A percentile compares a stretch with the other conserved stretches of the same genome.
These are phyloP conservation scores for Fusarium cyanostomum DNA, from an alignment of 2,329 filamentous ascomycete species.

Conservation along the genomic window DNA sequence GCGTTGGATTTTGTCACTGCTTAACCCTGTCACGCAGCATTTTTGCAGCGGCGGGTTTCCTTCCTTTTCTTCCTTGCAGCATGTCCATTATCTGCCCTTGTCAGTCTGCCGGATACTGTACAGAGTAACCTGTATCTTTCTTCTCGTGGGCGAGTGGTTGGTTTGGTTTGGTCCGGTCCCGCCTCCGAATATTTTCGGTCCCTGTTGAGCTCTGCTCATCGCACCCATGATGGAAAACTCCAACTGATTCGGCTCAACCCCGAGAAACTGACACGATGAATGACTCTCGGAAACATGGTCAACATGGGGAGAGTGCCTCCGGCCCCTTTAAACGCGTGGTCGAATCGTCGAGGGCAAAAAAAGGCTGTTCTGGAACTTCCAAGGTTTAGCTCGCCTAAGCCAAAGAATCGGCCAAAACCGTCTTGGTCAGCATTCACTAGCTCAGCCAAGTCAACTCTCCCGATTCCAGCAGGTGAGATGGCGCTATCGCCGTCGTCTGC, in stretches of 20 bases:
- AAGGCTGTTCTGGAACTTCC: slow-evolving; percentile 34
- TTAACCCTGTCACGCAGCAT: slow-evolving; percentile 8
- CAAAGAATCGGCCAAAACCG: slow-evolving; percentile 24
- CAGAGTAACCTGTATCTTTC: slow-evolving; percentile 1
- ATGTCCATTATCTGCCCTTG: not conserved
- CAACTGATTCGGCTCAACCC: slow-evolving; percentile 14
- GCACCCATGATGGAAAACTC: slow-evolving; percentile 19
- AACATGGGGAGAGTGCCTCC: slow-evolving; percentile 18
- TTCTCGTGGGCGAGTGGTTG: slow-evolving; percentile 1
- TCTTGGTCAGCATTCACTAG: slow-evolving; percentile 29
- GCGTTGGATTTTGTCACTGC: slow-evolving; percentile 6
- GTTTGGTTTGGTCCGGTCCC: slow-evolving; percentile 1
- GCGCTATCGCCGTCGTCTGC: slow-evolving; percentile 15
- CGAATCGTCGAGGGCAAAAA: slow-evolving; percentile 9
- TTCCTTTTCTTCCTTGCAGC: slow-evolving; percentile 27
- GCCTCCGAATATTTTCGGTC: slow-evolving; percentile 35
- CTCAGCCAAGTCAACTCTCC: slow-evolving; percentile 19
- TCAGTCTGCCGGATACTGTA: not conserved
- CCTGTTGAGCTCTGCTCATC: not conserved
- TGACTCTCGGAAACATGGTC: slow-evolving; percentile 20
- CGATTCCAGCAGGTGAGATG: slow-evolving; percentile 20
- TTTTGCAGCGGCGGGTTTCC: slow-evolving; percentile 19
- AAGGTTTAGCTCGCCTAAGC: slow-evolving; percentile 21
- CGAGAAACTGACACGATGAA: slow-evolving; percentile 8
- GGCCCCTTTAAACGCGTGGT: slow-evolving; percentile 14